Conservation (phyloP, 148 eudicot species). For the Chenopodium berlandieri region DNA sequence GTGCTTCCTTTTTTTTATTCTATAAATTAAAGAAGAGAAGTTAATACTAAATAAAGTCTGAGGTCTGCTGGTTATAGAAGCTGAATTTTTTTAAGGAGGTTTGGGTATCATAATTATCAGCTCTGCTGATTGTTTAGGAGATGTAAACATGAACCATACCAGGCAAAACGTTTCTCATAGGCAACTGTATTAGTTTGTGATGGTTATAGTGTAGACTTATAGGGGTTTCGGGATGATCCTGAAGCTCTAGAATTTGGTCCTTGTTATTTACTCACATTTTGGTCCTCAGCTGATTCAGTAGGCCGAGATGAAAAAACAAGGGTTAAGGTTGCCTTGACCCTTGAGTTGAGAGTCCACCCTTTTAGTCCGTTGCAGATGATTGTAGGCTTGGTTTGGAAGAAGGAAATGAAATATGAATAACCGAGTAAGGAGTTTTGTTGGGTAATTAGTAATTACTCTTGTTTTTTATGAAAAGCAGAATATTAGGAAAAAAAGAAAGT, state of each 20-base stretch:
- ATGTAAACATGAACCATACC: not conserved
- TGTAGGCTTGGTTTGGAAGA: too few species aligned
- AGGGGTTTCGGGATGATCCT: not conserved
- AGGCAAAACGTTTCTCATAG: not conserved
- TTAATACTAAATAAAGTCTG: not conserved
- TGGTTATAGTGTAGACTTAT: too few species aligned
- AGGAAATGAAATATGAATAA: too few species aligned
- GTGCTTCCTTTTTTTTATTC: not conserved
- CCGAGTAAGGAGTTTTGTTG: too few species aligned
- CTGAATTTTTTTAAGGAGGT: not conserved
- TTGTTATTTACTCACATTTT: too few species aligned
- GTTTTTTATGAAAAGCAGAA: not conserved
- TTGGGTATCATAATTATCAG: not conserved
- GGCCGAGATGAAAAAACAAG: too few species aligned
- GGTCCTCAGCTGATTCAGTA: too few species aligned
- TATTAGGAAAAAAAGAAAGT: too few species aligned
- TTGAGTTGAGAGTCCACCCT: too few species aligned
- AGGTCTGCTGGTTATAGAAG: not conserved
- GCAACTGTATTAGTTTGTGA: not conserved
- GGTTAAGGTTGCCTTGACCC: too few species aligned
- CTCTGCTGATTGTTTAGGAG: not conserved
- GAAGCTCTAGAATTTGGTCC: not conserved
- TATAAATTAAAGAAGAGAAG: not conserved
- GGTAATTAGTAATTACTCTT: too few species aligned
- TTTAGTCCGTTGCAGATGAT: too few species aligned